These are phyloP conservation scores for Moricandia arvensis DNA, from an alignment of 345 rosid genomes.

Conservation along the genomic window DNA sequence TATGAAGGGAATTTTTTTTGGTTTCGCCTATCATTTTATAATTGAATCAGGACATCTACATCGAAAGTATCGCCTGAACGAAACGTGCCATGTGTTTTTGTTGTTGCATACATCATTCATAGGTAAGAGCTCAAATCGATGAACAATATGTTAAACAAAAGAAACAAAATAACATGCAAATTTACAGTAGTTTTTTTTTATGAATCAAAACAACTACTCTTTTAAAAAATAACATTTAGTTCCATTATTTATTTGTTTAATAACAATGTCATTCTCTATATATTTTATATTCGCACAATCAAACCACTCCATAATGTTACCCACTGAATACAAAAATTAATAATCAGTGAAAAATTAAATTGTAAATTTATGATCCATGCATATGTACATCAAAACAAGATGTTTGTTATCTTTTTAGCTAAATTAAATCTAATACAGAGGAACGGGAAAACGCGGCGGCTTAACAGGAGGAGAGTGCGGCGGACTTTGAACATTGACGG, in stretches of 20 bases:
- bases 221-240: neutral
- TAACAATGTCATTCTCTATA: neutral
- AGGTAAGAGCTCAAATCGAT: slow-evolving; percentile 14
- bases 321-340: slow-evolving; percentile 24
- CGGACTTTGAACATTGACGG: slow-evolving; percentile 43
- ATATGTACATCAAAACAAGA: slow-evolving; percentile 37
- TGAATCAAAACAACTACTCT: neutral
- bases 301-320: slow-evolving; percentile 6
- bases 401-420: slow-evolving; percentile 18
- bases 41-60: slow-evolving; percentile 22
- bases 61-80: slow-evolving; percentile 26
- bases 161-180: neutral
- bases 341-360: slow-evolving; percentile 20
- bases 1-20: neutral
- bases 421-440: slow-evolving; percentile 55
- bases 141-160: neutral
- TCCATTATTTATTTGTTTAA: neutral
- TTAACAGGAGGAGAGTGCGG: slow-evolving; percentile 43
- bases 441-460: slow-evolving; percentile 59
- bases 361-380: slow-evolving; percentile 31
- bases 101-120: slow-evolving; percentile 17
- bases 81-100: slow-evolving; percentile 34
- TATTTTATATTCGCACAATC: neutral
- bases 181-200: neutral
- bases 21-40: neutral